Conservation (phyloP, 305 asterid species). For the Coffea humblotiana region DNA sequence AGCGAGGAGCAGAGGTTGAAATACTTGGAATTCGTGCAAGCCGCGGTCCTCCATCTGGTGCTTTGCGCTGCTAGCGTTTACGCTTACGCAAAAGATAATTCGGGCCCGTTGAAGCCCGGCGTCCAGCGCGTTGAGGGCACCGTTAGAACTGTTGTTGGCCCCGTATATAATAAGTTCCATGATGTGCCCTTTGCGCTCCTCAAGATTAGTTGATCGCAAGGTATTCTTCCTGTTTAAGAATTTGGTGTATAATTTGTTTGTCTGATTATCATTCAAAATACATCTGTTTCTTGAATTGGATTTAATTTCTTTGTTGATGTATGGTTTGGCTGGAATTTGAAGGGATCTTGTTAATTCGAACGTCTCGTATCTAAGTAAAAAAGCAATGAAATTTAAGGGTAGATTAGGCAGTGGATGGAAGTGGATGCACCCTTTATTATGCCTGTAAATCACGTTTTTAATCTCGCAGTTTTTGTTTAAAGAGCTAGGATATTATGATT, state of each 20-base stretch:
- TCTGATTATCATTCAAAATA: background rate
- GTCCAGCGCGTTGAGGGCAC: conserved; percentile 82
- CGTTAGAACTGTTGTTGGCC: conserved; percentile 73
- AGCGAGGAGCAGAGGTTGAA: conserved; percentile 63
- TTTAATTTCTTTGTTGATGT: background rate
- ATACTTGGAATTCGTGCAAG: conserved; percentile 75
- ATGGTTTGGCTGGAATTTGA: background rate
- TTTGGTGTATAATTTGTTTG: background rate
- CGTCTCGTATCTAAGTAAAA: background rate
- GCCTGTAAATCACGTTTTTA: background rate
- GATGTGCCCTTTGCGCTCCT: conserved; percentile 59
- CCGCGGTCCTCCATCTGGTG: conserved; percentile 50
- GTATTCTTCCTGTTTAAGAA: conserved; percentile 24
- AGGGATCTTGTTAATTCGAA: background rate
- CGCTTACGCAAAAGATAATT: conserved; percentile 73
- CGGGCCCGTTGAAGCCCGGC: conserved; percentile 84
- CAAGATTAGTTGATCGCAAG: conserved; percentile 85
- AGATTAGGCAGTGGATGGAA: background rate
- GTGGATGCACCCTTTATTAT: background rate
- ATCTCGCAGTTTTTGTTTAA: background rate
- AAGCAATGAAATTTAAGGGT: background rate
- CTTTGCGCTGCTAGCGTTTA: conserved; percentile 62
- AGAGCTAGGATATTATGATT: background rate
- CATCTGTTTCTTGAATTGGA: background rate
- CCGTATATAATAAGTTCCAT: conserved; percentile 66